Conservation (phyloP, 345 rosid genomes). For the Diplotaxis tenuifolia region DNA sequence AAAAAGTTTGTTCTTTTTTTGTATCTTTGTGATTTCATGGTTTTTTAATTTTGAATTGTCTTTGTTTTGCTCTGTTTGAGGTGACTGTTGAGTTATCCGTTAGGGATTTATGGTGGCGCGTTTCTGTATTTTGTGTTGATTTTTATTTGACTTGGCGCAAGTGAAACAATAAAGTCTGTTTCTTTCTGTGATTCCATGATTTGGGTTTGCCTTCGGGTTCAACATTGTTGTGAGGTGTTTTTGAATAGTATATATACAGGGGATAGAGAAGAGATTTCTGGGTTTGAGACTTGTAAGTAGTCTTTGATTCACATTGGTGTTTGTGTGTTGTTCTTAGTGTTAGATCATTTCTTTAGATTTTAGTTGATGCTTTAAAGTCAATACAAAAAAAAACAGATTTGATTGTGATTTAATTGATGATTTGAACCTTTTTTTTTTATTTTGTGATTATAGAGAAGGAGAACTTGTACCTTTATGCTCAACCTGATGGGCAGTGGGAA, state of each 20-base stretch:
- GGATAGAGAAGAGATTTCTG: not conserved
- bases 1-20: not conserved
- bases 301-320: not conserved
- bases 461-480: not conserved
- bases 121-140: conserved; percentile 20
- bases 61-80: not conserved
- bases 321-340: not conserved
- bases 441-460: not conserved
- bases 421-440: no score
- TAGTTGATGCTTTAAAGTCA: not conserved
- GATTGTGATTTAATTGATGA: no score
- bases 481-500: not conserved
- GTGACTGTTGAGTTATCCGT: conserved; percentile 5
- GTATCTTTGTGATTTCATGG: not conserved
- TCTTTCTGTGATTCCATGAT: not conserved
- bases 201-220: not conserved
- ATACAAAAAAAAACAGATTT: not conserved
- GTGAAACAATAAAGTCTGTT: not conserved
- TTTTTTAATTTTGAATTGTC: not conserved
- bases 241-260: not conserved
- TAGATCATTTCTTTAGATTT: not conserved
- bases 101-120: not conserved
- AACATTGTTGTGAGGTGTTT: not conserved
- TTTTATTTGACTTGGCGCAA: conserved; percentile 32
- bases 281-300: not conserved